Conservation (phyloP, 2,329 filamentous ascomycete genomes). For the Aspergillus transmontanensis region DNA sequence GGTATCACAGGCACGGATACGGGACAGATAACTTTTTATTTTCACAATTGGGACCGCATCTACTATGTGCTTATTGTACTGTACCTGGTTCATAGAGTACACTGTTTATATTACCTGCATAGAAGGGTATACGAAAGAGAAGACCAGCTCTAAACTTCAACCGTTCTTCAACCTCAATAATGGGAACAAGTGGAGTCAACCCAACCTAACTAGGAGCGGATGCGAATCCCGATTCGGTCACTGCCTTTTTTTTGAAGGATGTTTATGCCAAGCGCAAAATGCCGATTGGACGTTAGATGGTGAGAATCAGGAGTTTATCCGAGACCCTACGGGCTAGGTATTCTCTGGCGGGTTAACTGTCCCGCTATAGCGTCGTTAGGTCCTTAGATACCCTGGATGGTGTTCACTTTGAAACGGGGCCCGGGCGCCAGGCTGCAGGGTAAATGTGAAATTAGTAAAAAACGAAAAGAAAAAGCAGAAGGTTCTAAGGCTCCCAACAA, state of each 20-base stretch:
- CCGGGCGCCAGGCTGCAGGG: not conserved
- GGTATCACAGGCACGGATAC: not conserved
- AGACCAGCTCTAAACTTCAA: not conserved
- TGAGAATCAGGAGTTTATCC: not conserved
- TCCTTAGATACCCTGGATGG: not conserved
- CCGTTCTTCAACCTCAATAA: not conserved
- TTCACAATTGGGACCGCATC: too few species aligned
- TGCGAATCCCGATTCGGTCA: not conserved
- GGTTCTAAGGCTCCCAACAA: not conserved
- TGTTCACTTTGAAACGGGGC: conserved; percentile 4
- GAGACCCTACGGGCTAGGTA: not conserved
- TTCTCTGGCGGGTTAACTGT: not conserved
- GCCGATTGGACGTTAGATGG: not conserved
- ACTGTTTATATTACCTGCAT: too few species aligned
- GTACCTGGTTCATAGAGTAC: not conserved
- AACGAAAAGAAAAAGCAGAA: not conserved
- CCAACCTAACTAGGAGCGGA: not conserved
- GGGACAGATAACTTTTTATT: too few species aligned
- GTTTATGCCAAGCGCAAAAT: not conserved
- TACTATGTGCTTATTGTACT: not conserved
- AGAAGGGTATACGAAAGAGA: not conserved
- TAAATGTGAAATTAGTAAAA: not conserved
- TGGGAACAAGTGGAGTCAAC: not conserved
- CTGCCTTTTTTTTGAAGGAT: not conserved
- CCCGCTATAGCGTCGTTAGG: not conserved